Percentiles rank a stretch among this genome's conserved stretches.
phyloP scores from a whole-genome alignment of 1,284 basidiomycete species.

The Leucoagaricus sp. region DNA sequence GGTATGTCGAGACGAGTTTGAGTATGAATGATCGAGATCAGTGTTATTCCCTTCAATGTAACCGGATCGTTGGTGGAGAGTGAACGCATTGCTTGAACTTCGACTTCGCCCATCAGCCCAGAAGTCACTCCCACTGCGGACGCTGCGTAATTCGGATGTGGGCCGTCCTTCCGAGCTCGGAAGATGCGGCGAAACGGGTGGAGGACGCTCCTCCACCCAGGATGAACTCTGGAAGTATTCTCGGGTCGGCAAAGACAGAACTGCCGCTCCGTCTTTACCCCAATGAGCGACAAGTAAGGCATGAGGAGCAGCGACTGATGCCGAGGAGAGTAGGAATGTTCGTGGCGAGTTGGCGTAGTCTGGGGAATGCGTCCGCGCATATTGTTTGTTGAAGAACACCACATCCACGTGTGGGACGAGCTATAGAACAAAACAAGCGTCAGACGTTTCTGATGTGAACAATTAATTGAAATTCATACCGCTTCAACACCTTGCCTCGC shows the following conservation, averaged over 20 bases:
- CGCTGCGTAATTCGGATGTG: slow-evolving; percentile 46
- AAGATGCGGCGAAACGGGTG: slow-evolving; percentile 19
- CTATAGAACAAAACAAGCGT: slow-evolving; percentile 36
- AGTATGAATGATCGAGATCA: slow-evolving; percentile 6
- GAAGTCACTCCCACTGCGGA: slow-evolving; percentile 74
- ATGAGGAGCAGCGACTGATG: slow-evolving; percentile 64
- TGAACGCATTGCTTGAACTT: slow-evolving; percentile 57
- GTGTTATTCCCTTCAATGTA: slow-evolving; percentile 9
- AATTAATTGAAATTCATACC: slow-evolving; percentile 43
- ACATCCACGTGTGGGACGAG: slow-evolving; percentile 79
- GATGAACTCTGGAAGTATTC: slow-evolving; percentile 83
- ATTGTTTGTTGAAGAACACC: slow-evolving; percentile 71
- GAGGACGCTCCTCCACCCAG: slow-evolving; percentile 56
- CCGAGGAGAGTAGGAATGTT: slow-evolving; percentile 72
- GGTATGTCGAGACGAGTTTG: background rate
- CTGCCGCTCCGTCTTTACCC: slow-evolving; percentile 74
- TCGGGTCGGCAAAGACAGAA: slow-evolving; percentile 76
- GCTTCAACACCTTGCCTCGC: slow-evolving; percentile 78
- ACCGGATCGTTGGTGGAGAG: slow-evolving; percentile 28
- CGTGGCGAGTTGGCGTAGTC: slow-evolving; percentile 65
- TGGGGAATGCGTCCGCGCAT: slow-evolving; percentile 57
- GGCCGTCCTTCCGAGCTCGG: slow-evolving; percentile 16
- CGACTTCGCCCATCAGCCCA: slow-evolving; percentile 64
- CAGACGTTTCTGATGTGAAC: slow-evolving; percentile 11
- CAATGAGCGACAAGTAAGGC: slow-evolving; percentile 78